These are phyloP conservation scores for Pyrenochaeta sp. DNA, from an alignment of 2,329 filamentous ascomycete genomes.

Conservation along the genomic window DNA sequence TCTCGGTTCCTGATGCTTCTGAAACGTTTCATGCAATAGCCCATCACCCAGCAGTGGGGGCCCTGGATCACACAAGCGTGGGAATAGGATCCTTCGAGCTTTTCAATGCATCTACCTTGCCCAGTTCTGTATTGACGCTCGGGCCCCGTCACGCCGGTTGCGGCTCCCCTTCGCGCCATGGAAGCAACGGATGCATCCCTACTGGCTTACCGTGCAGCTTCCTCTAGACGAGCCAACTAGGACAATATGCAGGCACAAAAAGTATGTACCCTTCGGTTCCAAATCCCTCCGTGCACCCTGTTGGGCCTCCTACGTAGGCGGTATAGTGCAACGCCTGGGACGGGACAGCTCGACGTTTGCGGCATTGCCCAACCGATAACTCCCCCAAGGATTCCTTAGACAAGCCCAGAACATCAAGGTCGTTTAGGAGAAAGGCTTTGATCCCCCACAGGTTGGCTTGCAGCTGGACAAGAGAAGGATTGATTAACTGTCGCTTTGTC, in stretches of 20 bases:
- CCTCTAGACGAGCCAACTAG: background rate
- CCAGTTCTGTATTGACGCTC: background rate
- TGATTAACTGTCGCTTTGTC: background rate
- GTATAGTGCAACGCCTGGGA: background rate
- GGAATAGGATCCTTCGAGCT: background rate
- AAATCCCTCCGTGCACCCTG: background rate
- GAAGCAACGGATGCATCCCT: background rate
- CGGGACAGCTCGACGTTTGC: background rate
- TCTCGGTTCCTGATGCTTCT: background rate
- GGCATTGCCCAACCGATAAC: background rate
- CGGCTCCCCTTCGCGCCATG: background rate
- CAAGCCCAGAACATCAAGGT: slow-evolving; percentile 1
- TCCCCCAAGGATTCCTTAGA: background rate
- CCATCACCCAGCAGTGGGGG: background rate
- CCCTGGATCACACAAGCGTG: background rate
- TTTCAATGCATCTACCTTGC: slow-evolving; percentile 1
- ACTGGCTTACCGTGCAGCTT: background rate
- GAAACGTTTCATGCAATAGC: background rate
- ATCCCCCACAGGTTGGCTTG: background rate
- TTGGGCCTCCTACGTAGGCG: background rate
- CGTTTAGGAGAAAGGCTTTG: background rate
- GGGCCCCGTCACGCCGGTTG: background rate
- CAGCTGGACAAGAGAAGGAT: background rate
- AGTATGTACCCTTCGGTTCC: background rate
- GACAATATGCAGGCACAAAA: background rate